Conservation (phyloP, 768 basidiomycete species). For the Gymnopilus dilepis region DNA sequence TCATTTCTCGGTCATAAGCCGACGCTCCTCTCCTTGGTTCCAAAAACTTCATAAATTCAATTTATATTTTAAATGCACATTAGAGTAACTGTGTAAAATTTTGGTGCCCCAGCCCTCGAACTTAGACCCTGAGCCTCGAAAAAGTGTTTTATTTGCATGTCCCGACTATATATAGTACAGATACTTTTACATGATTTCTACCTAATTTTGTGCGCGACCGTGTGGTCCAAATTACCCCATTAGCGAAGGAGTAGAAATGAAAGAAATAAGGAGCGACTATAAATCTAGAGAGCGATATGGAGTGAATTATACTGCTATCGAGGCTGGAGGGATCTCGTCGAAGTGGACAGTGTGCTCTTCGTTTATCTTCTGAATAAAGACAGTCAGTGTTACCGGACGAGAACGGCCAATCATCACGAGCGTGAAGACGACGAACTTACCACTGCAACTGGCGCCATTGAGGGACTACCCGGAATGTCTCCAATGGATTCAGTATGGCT, state of each 20-base stretch:
- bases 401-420: neutral
- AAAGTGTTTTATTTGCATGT: too few species aligned
- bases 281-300: neutral
- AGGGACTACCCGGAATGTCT: neutral
- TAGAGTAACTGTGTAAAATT: too few species aligned
- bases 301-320: neutral
- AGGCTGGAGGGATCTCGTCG: neutral
- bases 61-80: too few species aligned
- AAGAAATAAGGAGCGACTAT: neutral
- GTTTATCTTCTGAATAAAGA: constrained; percentile 2
- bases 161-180: too few species aligned
- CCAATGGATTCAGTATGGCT: constrained; percentile 8
- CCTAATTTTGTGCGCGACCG: neutral
- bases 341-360: constrained; percentile 10
- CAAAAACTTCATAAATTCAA: too few species aligned
- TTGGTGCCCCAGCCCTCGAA: too few species aligned
- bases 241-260: neutral
- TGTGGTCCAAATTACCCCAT: neutral
- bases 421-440: neutral
- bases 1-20: too few species aligned
- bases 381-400: neutral
- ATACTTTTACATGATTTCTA: constrained; percentile 1
- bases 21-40: too few species aligned
- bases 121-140: too few species aligned
- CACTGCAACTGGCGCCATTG: neutral